Evolutionary conservation across 805 yeast genomes (phyloP).

Genomic region (Candida fluviatilis): DNA sequence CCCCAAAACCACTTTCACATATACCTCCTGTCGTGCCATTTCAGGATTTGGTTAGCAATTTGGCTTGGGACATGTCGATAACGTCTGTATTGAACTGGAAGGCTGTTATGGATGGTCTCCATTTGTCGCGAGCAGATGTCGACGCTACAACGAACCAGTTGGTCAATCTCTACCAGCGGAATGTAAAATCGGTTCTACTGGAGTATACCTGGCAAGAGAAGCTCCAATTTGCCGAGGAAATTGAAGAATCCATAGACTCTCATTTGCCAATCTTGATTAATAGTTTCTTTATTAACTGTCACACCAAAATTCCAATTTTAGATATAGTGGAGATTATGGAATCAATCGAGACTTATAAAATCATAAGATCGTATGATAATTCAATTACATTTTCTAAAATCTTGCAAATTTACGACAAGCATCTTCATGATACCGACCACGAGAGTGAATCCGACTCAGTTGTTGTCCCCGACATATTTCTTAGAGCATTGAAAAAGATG

Average conservation of each 20-base stretch:
- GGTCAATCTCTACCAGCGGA: slow-evolving; percentile 11
- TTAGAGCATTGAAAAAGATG: slow-evolving; percentile 11
- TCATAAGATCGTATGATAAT: slow-evolving; percentile 15
- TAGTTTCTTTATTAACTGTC: slow-evolving; percentile 28
- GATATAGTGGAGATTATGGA: slow-evolving; percentile 27
- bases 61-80: slow-evolving; percentile 31
- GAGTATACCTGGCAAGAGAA: slow-evolving; percentile 11
- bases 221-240: slow-evolving; percentile 6
- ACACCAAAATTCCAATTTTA: slow-evolving; percentile 30
- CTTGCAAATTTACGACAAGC: slow-evolving; percentile 9
- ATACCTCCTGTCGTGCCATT: too few relatives aligned
- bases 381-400: slow-evolving; percentile 15
- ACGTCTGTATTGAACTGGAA: slow-evolving; percentile 27
- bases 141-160: slow-evolving; percentile 9
- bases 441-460: slow-evolving; percentile 2
- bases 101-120: slow-evolving; percentile 14
- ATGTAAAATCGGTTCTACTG: background rate
- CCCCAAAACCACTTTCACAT: slow-evolving; percentile 1
- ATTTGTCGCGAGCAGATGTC: slow-evolving; percentile 9
- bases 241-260: slow-evolving; percentile 18
- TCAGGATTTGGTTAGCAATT: too few relatives aligned
- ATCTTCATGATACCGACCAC: background rate
- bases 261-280: slow-evolving; percentile 17
- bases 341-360: slow-evolving; percentile 21
- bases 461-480: slow-evolving; percentile 8